Evolutionary conservation across 2,329 filamentous ascomycete species (phyloP).

Genomic region (Myrmaecium sp.): DNA sequence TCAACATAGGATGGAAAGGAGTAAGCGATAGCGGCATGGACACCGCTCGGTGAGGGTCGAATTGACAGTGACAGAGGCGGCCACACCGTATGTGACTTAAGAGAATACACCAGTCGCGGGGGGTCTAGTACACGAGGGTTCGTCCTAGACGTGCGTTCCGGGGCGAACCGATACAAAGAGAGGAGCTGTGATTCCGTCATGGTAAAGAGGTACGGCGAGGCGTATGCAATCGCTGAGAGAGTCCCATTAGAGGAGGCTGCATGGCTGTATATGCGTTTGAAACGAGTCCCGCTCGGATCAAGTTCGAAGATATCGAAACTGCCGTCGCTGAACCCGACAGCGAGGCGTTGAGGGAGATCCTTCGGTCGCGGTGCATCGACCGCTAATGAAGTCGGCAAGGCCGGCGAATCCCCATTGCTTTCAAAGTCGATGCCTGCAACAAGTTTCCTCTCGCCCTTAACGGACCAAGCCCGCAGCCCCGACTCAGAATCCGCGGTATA

Average conservation of each 20-base stretch:
- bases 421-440: constrained; percentile 32
- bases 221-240: constrained; percentile 53
- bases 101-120: constrained; percentile 53
- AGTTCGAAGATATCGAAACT: constrained; percentile 49
- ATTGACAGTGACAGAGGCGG: constrained; percentile 71
- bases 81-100: constrained; percentile 64
- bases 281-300: constrained; percentile 23
- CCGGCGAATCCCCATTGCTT: constrained; percentile 5
- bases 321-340: constrained; percentile 26
- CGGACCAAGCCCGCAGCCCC: constrained; percentile 65
- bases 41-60: constrained; percentile 43
- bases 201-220: constrained; percentile 60
- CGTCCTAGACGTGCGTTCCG: constrained; percentile 7
- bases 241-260: constrained; percentile 45
- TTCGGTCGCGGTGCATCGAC: constrained; percentile 32
- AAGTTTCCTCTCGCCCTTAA: constrained; percentile 40
- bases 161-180: constrained; percentile 54
- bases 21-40: constrained; percentile 76
- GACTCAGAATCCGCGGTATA: constrained; percentile 54
- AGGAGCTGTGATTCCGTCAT: constrained; percentile 60
- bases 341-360: constrained; percentile 15
- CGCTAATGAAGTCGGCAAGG: constrained; percentile 44
- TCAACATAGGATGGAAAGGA: constrained; percentile 58
- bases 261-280: constrained; percentile 41
- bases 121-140: constrained; percentile 11